Evolutionary conservation across 2,329 filamentous ascomycete genomes (phyloP).

Genomic region (Claviceps citrina): DNA sequence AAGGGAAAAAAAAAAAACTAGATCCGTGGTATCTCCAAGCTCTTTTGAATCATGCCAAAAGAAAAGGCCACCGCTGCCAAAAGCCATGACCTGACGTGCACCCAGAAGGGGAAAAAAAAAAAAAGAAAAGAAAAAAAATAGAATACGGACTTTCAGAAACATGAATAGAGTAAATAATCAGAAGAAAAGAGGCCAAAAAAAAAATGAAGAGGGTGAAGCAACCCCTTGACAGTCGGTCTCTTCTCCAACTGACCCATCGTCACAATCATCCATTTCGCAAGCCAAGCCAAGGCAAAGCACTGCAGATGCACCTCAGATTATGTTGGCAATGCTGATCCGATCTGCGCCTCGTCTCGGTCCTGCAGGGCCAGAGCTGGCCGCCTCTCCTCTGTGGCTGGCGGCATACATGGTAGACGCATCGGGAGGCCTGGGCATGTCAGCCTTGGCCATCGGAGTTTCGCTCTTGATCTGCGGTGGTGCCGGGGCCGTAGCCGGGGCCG

Average conservation of each 20-base stretch:
- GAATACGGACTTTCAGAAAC: too few relatives aligned
- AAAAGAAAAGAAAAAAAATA: not conserved
- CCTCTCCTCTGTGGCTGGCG: constrained; percentile 14
- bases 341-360: constrained; percentile 15
- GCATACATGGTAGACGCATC: constrained; percentile 18
- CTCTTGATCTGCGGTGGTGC: constrained; percentile 22
- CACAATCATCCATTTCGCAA: too few relatives aligned
- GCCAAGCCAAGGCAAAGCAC: not conserved
- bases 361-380: constrained; percentile 17
- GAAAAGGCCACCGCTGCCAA: constrained; percentile 5
- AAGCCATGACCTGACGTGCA: constrained; percentile 3
- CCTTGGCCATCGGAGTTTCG: constrained; percentile 16
- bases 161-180: too few relatives aligned
- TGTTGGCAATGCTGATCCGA: constrained; percentile 20
- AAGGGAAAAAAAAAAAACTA: too few relatives aligned
- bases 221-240: too few relatives aligned
- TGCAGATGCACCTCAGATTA: constrained; percentile 21
- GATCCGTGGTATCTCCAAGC: constrained; percentile 11
- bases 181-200: not conserved
- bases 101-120: not conserved
- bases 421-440: constrained; percentile 15
- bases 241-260: too few relatives aligned
- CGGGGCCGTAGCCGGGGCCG: constrained; percentile 13
- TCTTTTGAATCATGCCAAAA: constrained; percentile 6
- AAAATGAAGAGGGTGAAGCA: too few relatives aligned